Evolutionary conservation across 1,284 basidiomycete species (phyloP).

Genomic region (Cystobasidiaceae sp.): DNA sequence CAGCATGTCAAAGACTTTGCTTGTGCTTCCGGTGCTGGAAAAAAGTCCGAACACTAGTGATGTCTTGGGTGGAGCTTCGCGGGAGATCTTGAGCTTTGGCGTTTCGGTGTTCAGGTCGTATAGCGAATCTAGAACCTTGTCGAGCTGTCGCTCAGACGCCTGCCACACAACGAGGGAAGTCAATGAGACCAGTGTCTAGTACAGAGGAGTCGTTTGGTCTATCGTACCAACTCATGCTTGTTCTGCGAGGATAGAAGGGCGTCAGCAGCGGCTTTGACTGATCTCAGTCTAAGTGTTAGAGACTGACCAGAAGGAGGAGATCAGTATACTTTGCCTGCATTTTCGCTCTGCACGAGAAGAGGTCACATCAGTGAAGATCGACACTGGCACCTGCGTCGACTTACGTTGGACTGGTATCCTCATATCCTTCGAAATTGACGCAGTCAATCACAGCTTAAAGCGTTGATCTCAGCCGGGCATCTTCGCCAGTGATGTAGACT

Average conservation of each 20-base stretch:
- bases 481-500: too few species aligned
- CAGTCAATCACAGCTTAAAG: constrained; percentile 27
- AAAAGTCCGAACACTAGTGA: constrained; percentile 68
- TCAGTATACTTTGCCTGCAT: constrained; percentile 93
- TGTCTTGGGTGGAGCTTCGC: constrained; percentile 53
- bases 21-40: background rate
- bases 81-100: constrained; percentile 66
- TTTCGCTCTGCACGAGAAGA: constrained; percentile 28
- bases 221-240: constrained; percentile 78
- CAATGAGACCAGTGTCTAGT: too few species aligned
- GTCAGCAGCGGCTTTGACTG: too few species aligned
- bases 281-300: too few species aligned
- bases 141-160: constrained; percentile 20
- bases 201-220: too few species aligned
- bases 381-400: constrained; percentile 45
- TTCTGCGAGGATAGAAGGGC: constrained; percentile 55
- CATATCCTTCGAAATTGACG: constrained; percentile 75
- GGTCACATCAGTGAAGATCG: background rate
- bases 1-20: constrained; percentile 16
- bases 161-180: too few species aligned
- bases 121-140: constrained; percentile 68
- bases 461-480: too few species aligned
- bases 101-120: constrained; percentile 80
- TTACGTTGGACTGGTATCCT: constrained; percentile 79
- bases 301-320: constrained; percentile 68